phyloP scores from a whole-genome alignment of 2,329 filamentous ascomycete species.

The Aspergillus sp. region DNA sequence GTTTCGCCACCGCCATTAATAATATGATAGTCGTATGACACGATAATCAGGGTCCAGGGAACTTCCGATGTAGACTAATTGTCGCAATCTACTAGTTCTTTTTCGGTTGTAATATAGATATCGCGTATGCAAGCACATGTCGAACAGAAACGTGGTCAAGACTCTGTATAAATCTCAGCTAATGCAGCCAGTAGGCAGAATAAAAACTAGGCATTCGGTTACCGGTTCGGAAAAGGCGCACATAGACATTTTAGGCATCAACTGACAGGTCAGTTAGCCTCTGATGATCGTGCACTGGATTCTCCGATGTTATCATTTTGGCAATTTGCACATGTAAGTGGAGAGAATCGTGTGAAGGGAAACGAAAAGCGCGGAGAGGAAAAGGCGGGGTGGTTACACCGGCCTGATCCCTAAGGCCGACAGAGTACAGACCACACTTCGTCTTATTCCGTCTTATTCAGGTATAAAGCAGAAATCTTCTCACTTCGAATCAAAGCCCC shows the following conservation, averaged over 20 bases:
- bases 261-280: background rate
- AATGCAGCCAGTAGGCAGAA: background rate
- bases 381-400: background rate
- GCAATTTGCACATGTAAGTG: background rate
- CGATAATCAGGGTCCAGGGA: background rate
- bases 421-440: background rate
- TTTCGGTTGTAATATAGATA: background rate
- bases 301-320: background rate
- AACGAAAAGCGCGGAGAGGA: background rate
- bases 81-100: too few species aligned
- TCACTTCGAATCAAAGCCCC: too few species aligned
- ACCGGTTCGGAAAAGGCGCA: background rate
- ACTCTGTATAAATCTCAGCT: background rate
- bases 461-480: too few species aligned
- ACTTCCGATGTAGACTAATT: background rate
- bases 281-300: background rate
- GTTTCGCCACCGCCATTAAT: background rate
- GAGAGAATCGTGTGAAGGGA: background rate
- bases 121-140: background rate
- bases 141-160: background rate
- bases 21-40: background rate
- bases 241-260: background rate
- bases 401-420: background rate
- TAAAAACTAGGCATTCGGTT: background rate
- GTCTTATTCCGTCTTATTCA: too few species aligned